Evolutionary conservation across 257 asterid species (phyloP), one percentile per base, ranked within the genome.

Genomic region (Catharanthus roseus): DNA sequence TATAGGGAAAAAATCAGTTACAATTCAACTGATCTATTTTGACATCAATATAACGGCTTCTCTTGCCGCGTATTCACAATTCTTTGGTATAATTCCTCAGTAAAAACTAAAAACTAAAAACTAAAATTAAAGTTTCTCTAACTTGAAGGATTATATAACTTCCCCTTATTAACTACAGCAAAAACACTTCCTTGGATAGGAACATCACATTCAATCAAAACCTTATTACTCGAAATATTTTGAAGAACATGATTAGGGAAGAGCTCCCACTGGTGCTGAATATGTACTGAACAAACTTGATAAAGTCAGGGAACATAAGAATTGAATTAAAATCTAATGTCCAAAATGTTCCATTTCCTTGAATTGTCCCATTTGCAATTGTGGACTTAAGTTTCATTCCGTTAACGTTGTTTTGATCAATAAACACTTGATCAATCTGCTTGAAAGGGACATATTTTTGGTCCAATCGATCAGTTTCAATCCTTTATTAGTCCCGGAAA

Each of bases 371-470:
- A 49, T 86, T 84, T 5, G 87, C 97, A 0, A 82, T 79, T 16
- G 97, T 91, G 0, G 96, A 74, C 81, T 75, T 89, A 6, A 89
- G 44, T 58, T 67, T 79, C 97, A 93, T 93, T 12, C 99, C 97
- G 0, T 31, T 50, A 21, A 77, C 97, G 7, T 71, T 88, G 41
- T 93, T 93, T 57, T 73, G 77, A 23, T 91, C 96, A 6, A 91
- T 55, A 38, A 82, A 72, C 1, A 91, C 96, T 44, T 93, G 95
- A 39, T 91, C 87, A 12, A 91, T 77, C 24, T 77, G 62, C 12
- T 60, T 75, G 74, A 93, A 93, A 0, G 78, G 71, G 16, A 85
- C 79, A 7, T 74, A 78, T 0, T 24, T 42, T 60, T 86, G 80
- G 28, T 93, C 90, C 81, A 91, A 41, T 19, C 86, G 93, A 65